phyloP scores from a whole-genome alignment of 352 stramenopile genomes.

The Pseudoperonospora humuli region DNA sequence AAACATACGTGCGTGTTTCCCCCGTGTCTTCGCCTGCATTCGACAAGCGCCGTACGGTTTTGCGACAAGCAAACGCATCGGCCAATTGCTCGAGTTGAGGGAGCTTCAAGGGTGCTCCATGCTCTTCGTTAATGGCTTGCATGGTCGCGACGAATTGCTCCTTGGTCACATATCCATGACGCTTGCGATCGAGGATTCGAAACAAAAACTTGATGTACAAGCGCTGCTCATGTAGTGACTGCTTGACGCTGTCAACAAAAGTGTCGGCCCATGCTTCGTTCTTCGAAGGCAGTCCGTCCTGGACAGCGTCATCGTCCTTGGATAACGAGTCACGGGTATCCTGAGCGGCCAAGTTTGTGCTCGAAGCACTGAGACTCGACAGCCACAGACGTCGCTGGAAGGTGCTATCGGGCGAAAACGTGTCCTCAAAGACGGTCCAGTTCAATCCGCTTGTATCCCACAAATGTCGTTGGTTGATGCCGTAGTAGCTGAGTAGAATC shows the following conservation, averaged over 20 bases:
- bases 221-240: slow-evolving; percentile 66
- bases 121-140: slow-evolving; percentile 69
- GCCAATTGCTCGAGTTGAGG: slow-evolving; percentile 61
- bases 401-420: slow-evolving; percentile 64
- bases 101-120: slow-evolving; percentile 47
- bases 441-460: slow-evolving; percentile 40
- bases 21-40: slow-evolving; percentile 16
- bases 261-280: slow-evolving; percentile 53
- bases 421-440: slow-evolving; percentile 74
- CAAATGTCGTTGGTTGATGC: slow-evolving; percentile 33
- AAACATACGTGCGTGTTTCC: slow-evolving; percentile 35
- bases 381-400: slow-evolving; percentile 54
- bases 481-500: slow-evolving; percentile 62
- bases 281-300: slow-evolving; percentile 26
- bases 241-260: slow-evolving; percentile 64
- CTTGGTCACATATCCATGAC: slow-evolving; percentile 52
- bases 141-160: slow-evolving; percentile 67
- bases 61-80: slow-evolving; percentile 41
- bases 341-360: slow-evolving; percentile 30
- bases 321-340: slow-evolving; percentile 17
- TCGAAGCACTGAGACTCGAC: slow-evolving; percentile 50
- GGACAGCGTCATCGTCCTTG: slow-evolving; percentile 26
- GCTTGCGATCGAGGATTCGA: slow-evolving; percentile 62
- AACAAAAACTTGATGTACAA: slow-evolving; percentile 80
- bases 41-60: slow-evolving; percentile 22